Percentiles rank a stretch among this genome's conserved stretches.
Evolutionary conservation across 108 stramenopile species (phyloP).

Genomic region (Aurantiochytrium sp.): DNA sequence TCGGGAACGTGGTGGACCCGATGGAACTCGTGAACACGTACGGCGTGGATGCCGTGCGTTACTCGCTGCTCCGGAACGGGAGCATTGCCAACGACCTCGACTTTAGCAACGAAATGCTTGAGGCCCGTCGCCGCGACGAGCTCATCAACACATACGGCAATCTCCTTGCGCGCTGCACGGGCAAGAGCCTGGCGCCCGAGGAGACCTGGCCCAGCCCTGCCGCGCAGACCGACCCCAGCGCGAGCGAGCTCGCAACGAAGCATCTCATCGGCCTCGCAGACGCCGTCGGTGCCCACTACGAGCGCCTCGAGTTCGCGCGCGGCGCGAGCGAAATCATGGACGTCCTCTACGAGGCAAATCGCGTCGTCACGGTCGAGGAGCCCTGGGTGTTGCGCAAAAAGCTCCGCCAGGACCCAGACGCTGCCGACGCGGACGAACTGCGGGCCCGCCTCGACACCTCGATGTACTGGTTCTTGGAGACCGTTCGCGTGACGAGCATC

Average conservation of each 20-base stretch:
- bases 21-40: constrained; percentile 76
- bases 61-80: constrained; percentile 83
- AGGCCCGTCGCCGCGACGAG: constrained; percentile 74
- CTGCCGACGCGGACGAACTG: constrained; percentile 47
- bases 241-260: constrained; percentile 53
- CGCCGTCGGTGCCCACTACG: constrained; percentile 42
- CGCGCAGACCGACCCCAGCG: constrained; percentile 65
- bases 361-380: constrained; percentile 78
- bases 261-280: constrained; percentile 51
- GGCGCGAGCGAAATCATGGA: constrained; percentile 41
- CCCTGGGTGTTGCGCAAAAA: constrained; percentile 67
- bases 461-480: constrained; percentile 80
- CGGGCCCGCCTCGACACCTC: constrained; percentile 50
- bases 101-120: constrained; percentile 77
- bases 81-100: constrained; percentile 85
- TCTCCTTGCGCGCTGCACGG: constrained; percentile 82
- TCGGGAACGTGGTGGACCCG: constrained; percentile 92
- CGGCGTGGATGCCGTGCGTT: constrained; percentile 82
- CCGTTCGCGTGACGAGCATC: constrained; percentile 74
- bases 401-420: constrained; percentile 74
- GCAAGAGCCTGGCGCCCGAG: constrained; percentile 36
- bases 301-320: neutral
- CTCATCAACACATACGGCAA: constrained; percentile 90
- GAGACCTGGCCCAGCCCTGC: constrained; percentile 5
- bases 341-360: constrained; percentile 81